Evolutionary conservation across 768 basidiomycete genomes (phyloP).

Genomic region (Russula dissimulans): DNA sequence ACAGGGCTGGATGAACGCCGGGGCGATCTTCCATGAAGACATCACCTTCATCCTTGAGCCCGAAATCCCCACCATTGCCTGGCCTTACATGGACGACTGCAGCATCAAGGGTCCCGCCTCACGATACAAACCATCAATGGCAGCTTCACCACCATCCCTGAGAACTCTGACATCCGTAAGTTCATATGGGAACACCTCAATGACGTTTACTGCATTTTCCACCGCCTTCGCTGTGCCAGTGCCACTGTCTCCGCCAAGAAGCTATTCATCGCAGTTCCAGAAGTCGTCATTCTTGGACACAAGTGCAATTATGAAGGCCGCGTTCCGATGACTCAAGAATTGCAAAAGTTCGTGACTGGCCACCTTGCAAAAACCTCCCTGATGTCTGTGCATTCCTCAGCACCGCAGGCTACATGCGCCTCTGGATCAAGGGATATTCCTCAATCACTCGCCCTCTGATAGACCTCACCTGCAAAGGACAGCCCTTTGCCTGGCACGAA

Average conservation of each 20-base stretch:
- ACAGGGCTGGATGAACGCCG: no score
- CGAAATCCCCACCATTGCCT: no score
- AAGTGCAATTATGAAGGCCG: constrained; percentile 30
- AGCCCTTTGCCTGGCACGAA: no score
- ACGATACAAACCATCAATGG: neutral
- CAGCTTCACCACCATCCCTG: neutral
- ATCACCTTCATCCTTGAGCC: constrained; percentile 24
- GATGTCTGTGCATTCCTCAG: constrained; percentile 24
- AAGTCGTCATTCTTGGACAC: constrained; percentile 19
- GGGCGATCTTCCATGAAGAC: neutral
- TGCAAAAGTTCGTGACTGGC: constrained; percentile 23
- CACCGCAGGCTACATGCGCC: constrained; percentile 12
- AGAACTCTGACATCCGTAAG: neutral
- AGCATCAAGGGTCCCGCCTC: neutral
- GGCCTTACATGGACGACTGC: no score
- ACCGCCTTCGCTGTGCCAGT: neutral
- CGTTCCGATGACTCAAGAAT: constrained; percentile 21
- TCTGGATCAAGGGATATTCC: constrained; percentile 22
- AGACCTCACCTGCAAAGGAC: no score
- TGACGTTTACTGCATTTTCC: neutral
- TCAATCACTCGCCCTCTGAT: neutral
- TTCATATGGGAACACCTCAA: neutral
- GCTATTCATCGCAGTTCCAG: constrained; percentile 4
- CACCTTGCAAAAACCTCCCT: no score
- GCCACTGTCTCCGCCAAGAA: neutral